A percentile compares a stretch with the other conserved stretches of the same genome.
These are phyloP conservation scores for Stachybotrys chlorohalonatus DNA, from an alignment of 2,329 filamentous ascomycete species.

Conservation along the genomic window DNA sequence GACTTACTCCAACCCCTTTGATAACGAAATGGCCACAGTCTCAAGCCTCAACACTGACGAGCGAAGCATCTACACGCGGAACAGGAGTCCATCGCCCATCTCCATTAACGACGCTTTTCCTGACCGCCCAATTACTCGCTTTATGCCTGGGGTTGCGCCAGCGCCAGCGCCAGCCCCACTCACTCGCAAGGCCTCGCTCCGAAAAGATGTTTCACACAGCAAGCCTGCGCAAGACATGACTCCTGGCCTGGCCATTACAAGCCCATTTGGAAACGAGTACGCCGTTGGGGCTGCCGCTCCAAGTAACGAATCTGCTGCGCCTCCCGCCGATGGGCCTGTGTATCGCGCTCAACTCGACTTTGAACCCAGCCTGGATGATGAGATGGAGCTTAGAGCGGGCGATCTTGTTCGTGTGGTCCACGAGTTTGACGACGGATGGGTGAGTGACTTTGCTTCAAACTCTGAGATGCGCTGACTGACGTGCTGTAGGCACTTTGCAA, in stretches of 20 bases:
- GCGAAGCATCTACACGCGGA: conserved; percentile 13
- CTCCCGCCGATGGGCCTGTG: conserved; percentile 52
- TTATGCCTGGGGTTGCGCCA: conserved; percentile 1
- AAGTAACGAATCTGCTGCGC: conserved; percentile 25
- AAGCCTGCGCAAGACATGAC: conserved; percentile 22
- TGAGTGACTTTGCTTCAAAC: conserved; percentile 36
- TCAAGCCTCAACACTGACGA: conserved; percentile 19
- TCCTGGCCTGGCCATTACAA: conserved; percentile 27
- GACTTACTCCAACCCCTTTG: conserved; percentile 63
- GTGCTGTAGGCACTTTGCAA: conserved; percentile 70
- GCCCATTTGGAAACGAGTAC: conserved; percentile 36
- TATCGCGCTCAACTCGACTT: conserved; percentile 94
- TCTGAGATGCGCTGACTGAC: conserved; percentile 15
- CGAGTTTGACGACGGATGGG: conserved; percentile 98
- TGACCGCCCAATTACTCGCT: conserved; percentile 1
- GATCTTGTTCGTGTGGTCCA: conserved; percentile 83
- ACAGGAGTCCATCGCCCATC: conserved; percentile 16
- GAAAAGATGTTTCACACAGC: conserved; percentile 37
- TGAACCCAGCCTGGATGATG: conserved; percentile 83
- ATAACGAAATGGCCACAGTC: not conserved
- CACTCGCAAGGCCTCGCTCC: conserved; percentile 47
- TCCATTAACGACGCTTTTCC: conserved; percentile 20
- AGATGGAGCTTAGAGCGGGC: conserved; percentile 72
- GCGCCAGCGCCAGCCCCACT: conserved; percentile 19
- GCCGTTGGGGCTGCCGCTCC: conserved; percentile 30